These are phyloP conservation scores for Penicillium cosmopolitanum DNA, from an alignment of 495 filamentous ascomycete species.

Conservation along the genomic window DNA sequence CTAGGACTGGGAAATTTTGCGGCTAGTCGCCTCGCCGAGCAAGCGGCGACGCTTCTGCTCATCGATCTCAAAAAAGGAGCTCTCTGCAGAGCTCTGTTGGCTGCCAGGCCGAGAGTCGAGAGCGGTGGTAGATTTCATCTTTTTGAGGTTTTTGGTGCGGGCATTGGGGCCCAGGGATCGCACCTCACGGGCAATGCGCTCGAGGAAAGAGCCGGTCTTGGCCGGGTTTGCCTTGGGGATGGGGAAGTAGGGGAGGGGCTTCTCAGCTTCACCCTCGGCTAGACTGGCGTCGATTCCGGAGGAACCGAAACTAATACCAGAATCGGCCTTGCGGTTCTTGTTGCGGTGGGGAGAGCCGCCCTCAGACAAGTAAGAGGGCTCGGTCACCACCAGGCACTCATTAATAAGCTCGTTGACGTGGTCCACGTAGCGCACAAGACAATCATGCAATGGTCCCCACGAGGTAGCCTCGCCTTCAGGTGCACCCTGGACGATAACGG, in stretches of 20 bases:
- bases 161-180: constrained; percentile 46
- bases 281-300: constrained; percentile 37
- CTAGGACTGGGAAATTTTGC: constrained; percentile 42
- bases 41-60: constrained; percentile 52
- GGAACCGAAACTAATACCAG: constrained; percentile 63
- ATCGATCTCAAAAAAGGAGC: constrained; percentile 51
- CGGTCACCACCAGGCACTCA: constrained; percentile 57
- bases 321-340: constrained; percentile 62
- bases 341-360: constrained; percentile 31
- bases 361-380: constrained; percentile 49
- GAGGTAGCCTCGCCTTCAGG: constrained; percentile 54
- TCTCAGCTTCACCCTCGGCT: constrained; percentile 39
- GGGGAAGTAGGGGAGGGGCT: constrained; percentile 52
- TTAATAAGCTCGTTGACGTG: constrained; percentile 63
- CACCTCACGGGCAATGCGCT: constrained; percentile 62
- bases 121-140: constrained; percentile 53
- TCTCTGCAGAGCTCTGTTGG: constrained; percentile 30
- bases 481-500: constrained; percentile 57
- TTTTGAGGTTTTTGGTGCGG: constrained; percentile 44
- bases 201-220: constrained; percentile 55
- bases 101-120: constrained; percentile 33
- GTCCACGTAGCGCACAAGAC: constrained; percentile 64
- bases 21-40: constrained; percentile 50
- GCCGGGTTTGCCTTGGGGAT: constrained; percentile 22
- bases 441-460: constrained; percentile 59